Conservation (phyloP, 2,329 filamentous ascomycete genomes). For the Fusarium siculi region DNA sequence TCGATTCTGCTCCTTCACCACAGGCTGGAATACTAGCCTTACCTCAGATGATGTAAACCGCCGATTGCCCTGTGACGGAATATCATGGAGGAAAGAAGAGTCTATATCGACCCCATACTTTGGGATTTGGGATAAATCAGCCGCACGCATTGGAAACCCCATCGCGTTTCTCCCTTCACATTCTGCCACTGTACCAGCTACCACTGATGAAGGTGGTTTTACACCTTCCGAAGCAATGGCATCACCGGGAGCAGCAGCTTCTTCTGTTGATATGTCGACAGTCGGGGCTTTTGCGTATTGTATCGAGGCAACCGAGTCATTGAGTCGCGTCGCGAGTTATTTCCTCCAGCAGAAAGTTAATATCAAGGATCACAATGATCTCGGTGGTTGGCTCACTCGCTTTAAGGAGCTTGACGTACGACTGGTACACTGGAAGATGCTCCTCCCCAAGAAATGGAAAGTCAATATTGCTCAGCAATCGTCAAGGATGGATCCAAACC, state of each 20-base stretch:
- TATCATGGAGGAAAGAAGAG: constrained; percentile 51
- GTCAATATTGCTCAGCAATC: constrained; percentile 36
- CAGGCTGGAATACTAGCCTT: constrained; percentile 48
- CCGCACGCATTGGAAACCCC: constrained; percentile 51
- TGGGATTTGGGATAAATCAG: constrained; percentile 56
- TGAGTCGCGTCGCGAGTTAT: constrained; percentile 56
- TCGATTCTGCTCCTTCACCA: neutral
- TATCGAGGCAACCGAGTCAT: constrained; percentile 58
- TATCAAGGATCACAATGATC: constrained; percentile 50
- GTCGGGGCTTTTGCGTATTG: constrained; percentile 59
- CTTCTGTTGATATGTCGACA: constrained; percentile 47
- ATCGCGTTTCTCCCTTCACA: constrained; percentile 51
- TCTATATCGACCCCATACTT: constrained; percentile 55
- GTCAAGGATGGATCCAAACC: constrained; percentile 57
- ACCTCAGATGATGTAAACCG: constrained; percentile 46
- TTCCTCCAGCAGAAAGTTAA: constrained; percentile 57
- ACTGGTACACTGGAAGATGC: constrained; percentile 47
- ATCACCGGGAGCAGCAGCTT: neutral
- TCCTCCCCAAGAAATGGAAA: neutral
- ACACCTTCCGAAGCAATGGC: neutral
- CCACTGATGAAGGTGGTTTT: neutral
- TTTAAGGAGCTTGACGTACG: constrained; percentile 60
- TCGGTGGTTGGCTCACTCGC: constrained; percentile 54
- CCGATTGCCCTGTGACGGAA: constrained; percentile 52
- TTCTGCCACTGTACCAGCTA: constrained; percentile 32